phyloP scores from a whole-genome alignment of 345 rosid genomes.

The Acer campestre region DNA sequence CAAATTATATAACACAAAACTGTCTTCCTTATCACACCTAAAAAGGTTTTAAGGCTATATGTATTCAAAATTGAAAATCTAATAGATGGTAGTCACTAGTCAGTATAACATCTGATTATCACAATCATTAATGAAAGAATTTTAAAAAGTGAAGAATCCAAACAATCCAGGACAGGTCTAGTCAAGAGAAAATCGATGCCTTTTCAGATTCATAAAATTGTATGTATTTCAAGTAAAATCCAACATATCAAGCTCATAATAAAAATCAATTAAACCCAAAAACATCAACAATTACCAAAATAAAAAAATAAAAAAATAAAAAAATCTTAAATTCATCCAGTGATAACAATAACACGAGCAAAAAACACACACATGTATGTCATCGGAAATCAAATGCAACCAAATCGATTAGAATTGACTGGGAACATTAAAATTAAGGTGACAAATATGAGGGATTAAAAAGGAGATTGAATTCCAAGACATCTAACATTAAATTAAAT shows the following conservation, averaged over 20 bases:
- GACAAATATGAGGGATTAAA: slow-evolving; percentile 39
- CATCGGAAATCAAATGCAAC: neutral
- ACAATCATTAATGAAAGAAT: neutral
- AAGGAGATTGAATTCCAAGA: slow-evolving; percentile 20
- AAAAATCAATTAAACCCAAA: slow-evolving; percentile 7
- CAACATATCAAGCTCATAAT: neutral
- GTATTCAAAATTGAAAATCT: neutral
- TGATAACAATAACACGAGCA: neutral
- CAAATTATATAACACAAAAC: too few species aligned
- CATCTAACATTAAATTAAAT: neutral
- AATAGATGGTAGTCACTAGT: neutral
- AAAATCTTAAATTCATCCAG: neutral
- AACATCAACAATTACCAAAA: neutral
- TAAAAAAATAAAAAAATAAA: too few species aligned
- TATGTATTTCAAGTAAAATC: neutral
- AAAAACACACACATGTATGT: neutral
- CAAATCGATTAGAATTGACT: slow-evolving; percentile 21
- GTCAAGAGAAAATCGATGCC: neutral
- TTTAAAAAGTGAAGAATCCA: neutral
- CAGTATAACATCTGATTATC: neutral
- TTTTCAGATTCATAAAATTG: slow-evolving; percentile 7
- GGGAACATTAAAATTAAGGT: slow-evolving; percentile 7
- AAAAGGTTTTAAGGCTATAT: too few species aligned
- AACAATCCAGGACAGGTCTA: neutral
- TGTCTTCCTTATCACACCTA: too few species aligned